phyloP scores from a whole-genome alignment of 805 yeast genomes.

The Candida suzukii region DNA sequence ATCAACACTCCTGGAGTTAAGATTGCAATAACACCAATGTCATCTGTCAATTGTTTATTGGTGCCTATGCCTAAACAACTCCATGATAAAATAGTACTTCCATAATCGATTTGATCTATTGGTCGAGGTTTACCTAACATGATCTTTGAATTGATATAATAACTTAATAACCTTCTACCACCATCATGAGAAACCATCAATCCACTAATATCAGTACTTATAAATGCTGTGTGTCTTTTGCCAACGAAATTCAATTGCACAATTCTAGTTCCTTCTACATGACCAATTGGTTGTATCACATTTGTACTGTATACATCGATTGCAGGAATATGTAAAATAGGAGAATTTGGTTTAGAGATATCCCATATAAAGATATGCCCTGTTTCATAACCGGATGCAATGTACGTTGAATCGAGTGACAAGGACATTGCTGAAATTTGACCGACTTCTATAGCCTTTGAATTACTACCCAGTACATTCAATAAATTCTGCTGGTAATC shows the following conservation, averaged over 20 bases:
- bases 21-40: constrained; percentile 52
- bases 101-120: constrained; percentile 4
- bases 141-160: constrained; percentile 37
- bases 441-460: constrained; percentile 30
- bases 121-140: constrained; percentile 42
- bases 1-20: constrained; percentile 44
- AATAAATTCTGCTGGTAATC: constrained; percentile 57
- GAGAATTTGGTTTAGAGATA: constrained; percentile 25
- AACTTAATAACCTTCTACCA: constrained; percentile 47
- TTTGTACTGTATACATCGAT: constrained; percentile 5
- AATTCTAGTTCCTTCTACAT: constrained; percentile 31
- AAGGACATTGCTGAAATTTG: constrained; percentile 48
- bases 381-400: constrained; percentile 60
- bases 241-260: constrained; percentile 41
- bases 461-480: constrained; percentile 29
- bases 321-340: constrained; percentile 24
- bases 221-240: constrained; percentile 45
- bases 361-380: constrained; percentile 75
- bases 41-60: constrained; percentile 45
- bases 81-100: constrained; percentile 30
- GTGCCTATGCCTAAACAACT: constrained; percentile 57
- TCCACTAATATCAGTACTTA: constrained; percentile 51
- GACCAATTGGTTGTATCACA: constrained; percentile 17
- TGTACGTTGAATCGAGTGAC: constrained; percentile 60
- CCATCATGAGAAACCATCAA: constrained; percentile 60